Evolutionary conservation across 2,329 filamentous ascomycete species (phyloP).

Genomic region (Aureobasidium lini): DNA sequence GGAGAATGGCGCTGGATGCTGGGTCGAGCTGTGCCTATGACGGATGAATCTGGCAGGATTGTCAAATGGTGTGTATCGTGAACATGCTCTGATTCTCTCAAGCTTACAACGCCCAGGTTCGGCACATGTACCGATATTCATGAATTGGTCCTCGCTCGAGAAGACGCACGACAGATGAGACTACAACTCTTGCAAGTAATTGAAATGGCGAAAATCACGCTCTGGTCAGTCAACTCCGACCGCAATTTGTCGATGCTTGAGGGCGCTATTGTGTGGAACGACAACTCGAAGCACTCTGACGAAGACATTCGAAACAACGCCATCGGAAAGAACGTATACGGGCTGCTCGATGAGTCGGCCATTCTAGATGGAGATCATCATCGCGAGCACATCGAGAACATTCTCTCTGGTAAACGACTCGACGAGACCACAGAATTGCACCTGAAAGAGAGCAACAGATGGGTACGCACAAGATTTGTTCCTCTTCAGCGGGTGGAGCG

Average conservation of each 20-base stretch:
- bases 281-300: not conserved
- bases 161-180: slow-evolving; percentile 58
- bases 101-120: slow-evolving; percentile 35
- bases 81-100: not conserved
- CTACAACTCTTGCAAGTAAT: slow-evolving; percentile 67
- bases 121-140: slow-evolving; percentile 76
- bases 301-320: not conserved
- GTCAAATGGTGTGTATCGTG: slow-evolving; percentile 53
- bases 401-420: slow-evolving; percentile 52
- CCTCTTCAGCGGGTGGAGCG: slow-evolving; percentile 55
- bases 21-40: slow-evolving; percentile 61
- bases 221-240: slow-evolving; percentile 63
- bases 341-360: slow-evolving; percentile 45
- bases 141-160: slow-evolving; percentile 61
- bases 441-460: slow-evolving; percentile 50
- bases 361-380: slow-evolving; percentile 34
- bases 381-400: slow-evolving; percentile 53
- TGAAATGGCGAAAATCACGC: slow-evolving; percentile 64
- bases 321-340: slow-evolving; percentile 48
- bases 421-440: slow-evolving; percentile 60
- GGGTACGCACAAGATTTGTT: slow-evolving; percentile 64
- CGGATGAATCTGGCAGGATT: slow-evolving; percentile 59
- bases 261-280: slow-evolving; percentile 48
- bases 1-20: slow-evolving; percentile 76
- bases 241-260: slow-evolving; percentile 61